Conservation (phyloP, 345 rosid genomes). For the Linum tenue region DNA sequence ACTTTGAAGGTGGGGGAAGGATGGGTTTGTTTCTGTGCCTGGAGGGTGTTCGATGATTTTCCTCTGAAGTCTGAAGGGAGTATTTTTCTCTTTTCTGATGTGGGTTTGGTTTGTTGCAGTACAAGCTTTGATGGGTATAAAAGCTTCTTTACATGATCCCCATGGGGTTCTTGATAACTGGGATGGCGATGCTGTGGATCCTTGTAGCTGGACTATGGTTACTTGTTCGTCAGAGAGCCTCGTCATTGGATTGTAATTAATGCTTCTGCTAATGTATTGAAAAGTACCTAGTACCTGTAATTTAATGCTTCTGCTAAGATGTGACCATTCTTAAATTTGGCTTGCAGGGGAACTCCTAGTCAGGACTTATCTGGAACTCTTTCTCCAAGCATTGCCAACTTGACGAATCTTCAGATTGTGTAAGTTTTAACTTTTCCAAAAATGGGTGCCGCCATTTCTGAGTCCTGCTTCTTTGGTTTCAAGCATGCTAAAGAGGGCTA, state of each 20-base stretch:
- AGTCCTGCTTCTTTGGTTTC: too few species aligned
- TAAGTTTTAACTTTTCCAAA: constrained; percentile 21
- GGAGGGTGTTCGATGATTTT: constrained; percentile 7
- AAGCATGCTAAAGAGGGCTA: not conserved
- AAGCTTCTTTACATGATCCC: constrained; percentile 66
- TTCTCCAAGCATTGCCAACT: constrained; percentile 79
- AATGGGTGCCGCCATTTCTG: too few species aligned
- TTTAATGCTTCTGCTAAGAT: not conserved
- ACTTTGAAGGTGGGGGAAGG: constrained; percentile 60
- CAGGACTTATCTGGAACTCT: constrained; percentile 80
- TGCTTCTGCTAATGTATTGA: not conserved
- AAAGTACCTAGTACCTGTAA: not conserved
- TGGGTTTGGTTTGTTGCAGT: constrained; percentile 31
- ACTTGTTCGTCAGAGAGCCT: constrained; percentile 70
- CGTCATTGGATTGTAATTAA: constrained; percentile 74
- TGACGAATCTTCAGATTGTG: constrained; percentile 81
- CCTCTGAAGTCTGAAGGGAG: constrained; percentile 6
- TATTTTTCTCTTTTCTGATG: constrained; percentile 5
- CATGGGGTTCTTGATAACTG: constrained; percentile 85
- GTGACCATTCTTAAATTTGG: not conserved
- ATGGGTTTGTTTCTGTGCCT: not conserved
- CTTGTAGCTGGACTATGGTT: constrained; percentile 95
- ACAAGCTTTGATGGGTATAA: constrained; percentile 80
- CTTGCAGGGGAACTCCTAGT: constrained; percentile 73
- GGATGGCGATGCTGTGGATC: constrained; percentile 93